Evolutionary conservation across 2,329 filamentous ascomycete species (phyloP).

Genomic region (Coleophoma crateriformis): DNA sequence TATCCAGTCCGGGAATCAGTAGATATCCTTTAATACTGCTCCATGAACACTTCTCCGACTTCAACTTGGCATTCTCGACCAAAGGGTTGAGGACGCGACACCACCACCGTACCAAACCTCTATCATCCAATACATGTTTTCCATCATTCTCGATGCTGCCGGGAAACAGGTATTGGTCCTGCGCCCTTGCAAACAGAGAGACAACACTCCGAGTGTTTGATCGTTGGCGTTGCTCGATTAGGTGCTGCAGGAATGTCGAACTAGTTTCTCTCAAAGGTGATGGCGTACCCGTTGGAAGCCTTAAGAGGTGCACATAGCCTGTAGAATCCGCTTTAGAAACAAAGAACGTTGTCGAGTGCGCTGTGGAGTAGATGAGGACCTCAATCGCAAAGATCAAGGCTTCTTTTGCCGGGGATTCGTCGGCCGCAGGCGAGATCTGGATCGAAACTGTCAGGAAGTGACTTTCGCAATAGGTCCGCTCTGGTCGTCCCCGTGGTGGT

Average conservation of each 20-base stretch:
- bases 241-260: slow-evolving; percentile 68
- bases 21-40: slow-evolving; percentile 67
- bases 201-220: slow-evolving; percentile 65
- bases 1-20: slow-evolving; percentile 80
- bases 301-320: slow-evolving; percentile 69
- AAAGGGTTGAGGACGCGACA: slow-evolving; percentile 80
- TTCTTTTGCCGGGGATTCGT: slow-evolving; percentile 17
- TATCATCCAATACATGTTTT: slow-evolving; percentile 90
- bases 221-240: slow-evolving; percentile 63
- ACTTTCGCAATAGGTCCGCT: slow-evolving; percentile 79
- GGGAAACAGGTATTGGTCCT: slow-evolving; percentile 92
- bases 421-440: slow-evolving; percentile 13
- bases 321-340: slow-evolving; percentile 97
- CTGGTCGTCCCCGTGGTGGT: slow-evolving; percentile 63
- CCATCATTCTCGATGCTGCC: slow-evolving; percentile 77
- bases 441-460: slow-evolving; percentile 67
- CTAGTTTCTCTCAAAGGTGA: slow-evolving; percentile 74
- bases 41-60: slow-evolving; percentile 26
- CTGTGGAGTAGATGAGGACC: slow-evolving; percentile 79
- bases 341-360: slow-evolving; percentile 78
- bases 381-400: slow-evolving; percentile 81
- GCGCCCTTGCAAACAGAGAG: slow-evolving; percentile 86
- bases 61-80: slow-evolving; percentile 27
- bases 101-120: slow-evolving; percentile 93
- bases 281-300: slow-evolving; percentile 53